phyloP scores from a whole-genome alignment of 805 yeast species.

The Yamadazyma insecticola region DNA sequence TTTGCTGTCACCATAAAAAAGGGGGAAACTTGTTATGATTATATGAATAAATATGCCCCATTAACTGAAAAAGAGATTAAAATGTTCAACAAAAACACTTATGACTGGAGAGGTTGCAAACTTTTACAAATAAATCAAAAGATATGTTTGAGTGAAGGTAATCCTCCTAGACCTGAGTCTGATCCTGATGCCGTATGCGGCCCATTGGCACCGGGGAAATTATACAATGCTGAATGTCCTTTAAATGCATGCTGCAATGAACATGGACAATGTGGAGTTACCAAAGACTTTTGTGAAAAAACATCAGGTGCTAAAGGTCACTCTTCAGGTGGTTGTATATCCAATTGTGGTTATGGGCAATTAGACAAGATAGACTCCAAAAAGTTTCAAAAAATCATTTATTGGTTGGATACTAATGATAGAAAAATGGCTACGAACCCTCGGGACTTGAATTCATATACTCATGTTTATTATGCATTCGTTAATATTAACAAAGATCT shows the following conservation, averaged over 20 bases:
- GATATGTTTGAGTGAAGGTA: slow-evolving; percentile 11
- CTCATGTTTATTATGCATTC: slow-evolving; percentile 12
- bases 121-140: neutral
- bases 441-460: slow-evolving; percentile 4
- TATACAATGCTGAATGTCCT: slow-evolving; percentile 10
- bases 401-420: slow-evolving; percentile 10
- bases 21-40: neutral
- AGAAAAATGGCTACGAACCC: slow-evolving; percentile 9
- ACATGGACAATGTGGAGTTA: slow-evolving; percentile 10
- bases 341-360: slow-evolving; percentile 14
- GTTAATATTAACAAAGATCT: slow-evolving; percentile 10
- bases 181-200: slow-evolving; percentile 12
- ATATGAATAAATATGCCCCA: neutral
- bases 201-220: slow-evolving; percentile 12
- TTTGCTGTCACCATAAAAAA: neutral
- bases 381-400: slow-evolving; percentile 11
- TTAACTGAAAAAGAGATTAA: neutral
- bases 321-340: slow-evolving; percentile 11
- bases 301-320: slow-evolving; percentile 12
- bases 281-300: slow-evolving; percentile 9
- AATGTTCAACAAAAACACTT: neutral
- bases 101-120: neutral
- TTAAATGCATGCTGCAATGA: slow-evolving; percentile 14
- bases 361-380: slow-evolving; percentile 8
- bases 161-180: slow-evolving; percentile 10